Evolutionary conservation across 768 basidiomycete genomes (phyloP), one percentile per base, ranked within the genome.

Genomic region (Chlorophyllum brunneum): DNA sequence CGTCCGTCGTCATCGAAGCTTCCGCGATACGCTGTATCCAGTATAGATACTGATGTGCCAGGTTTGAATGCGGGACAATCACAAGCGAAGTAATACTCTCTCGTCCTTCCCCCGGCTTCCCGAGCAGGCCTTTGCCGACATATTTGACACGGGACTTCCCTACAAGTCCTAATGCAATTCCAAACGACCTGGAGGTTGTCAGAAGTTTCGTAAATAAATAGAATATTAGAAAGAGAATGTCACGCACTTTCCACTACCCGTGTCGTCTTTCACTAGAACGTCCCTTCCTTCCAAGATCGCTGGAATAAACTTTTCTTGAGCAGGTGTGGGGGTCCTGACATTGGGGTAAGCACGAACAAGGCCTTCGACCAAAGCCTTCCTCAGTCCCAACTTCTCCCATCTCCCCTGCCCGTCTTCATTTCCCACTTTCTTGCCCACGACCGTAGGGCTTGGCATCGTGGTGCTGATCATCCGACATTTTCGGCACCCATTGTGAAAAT

Each of bases 181-280:
- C 87, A 61, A 92, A 86, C 4, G 89, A 86, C 68, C 88, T 92
- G 48, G 15, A 13, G 1, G 27, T n/a, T 27, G 22, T 33, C 20
- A 37, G 42, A 37, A 39, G 5, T 39, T 50, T 27, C 23, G 23
- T 54, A 43, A 18, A 44, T 38, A 48, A 11, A 47, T 27, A 42
- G 4, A 51, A 51, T 20, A 38, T 53, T 38, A 42, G 29, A 23
- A 27, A 49, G 38, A 31, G 40, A 50, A 54, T 33, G 20, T 5
- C 20, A 61, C 85, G 54, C 62, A 89, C 88, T 91, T 91, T 70
- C 88, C 89, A 39, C 82, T 80, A 4, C 89, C 88, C n/a, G 88
- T 87, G 22, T 70, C 68, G 56, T 88, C 88, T 56, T 79, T 83
- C 48, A 91, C 58, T 11, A 89, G 65, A 15, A 90, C 71, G 63